These are phyloP conservation scores for Botrytis fragariae DNA, from an alignment of 2,329 filamentous ascomycete genomes.

Conservation along the genomic window DNA sequence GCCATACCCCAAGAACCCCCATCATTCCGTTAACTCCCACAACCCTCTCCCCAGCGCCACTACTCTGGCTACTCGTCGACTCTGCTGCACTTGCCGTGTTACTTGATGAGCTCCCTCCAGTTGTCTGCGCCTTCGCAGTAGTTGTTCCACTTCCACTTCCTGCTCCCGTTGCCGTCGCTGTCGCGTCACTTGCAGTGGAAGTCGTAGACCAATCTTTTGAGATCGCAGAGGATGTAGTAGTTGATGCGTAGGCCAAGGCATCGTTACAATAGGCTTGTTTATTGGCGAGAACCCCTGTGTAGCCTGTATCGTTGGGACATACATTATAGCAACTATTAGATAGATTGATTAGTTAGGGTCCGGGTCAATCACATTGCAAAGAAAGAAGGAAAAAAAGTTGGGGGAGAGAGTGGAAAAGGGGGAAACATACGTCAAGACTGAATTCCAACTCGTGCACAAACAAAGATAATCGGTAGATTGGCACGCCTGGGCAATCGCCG, in stretches of 20 bases:
- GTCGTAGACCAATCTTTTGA: slow-evolving; percentile 25
- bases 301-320: slow-evolving; percentile 51
- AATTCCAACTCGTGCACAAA: slow-evolving; percentile 54
- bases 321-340: slow-evolving; percentile 57
- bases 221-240: slow-evolving; percentile 24
- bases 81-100: slow-evolving; percentile 23
- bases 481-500: slow-evolving; percentile 40
- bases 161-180: slow-evolving; percentile 9
- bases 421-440: slow-evolving; percentile 47
- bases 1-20: not conserved
- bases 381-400: not conserved
- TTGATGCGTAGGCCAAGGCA: slow-evolving; percentile 27
- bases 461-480: slow-evolving; percentile 44
- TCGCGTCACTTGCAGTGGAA: slow-evolving; percentile 9
- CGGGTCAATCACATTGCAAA: not conserved
- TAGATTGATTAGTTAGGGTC: not conserved
- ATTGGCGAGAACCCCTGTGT: slow-evolving; percentile 21
- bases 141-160: slow-evolving; percentile 13
- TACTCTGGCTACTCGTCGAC: not conserved
- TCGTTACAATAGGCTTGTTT: slow-evolving; percentile 33
- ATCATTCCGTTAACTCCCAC: not conserved
- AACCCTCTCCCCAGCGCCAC: not conserved
- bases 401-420: not conserved
- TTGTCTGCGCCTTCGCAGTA: slow-evolving; percentile 15
- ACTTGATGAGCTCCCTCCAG: not conserved